These are phyloP conservation scores for Cryptococcus sp. DNA, from an alignment of 1,284 basidiomycete species.

Conservation along the genomic window DNA sequence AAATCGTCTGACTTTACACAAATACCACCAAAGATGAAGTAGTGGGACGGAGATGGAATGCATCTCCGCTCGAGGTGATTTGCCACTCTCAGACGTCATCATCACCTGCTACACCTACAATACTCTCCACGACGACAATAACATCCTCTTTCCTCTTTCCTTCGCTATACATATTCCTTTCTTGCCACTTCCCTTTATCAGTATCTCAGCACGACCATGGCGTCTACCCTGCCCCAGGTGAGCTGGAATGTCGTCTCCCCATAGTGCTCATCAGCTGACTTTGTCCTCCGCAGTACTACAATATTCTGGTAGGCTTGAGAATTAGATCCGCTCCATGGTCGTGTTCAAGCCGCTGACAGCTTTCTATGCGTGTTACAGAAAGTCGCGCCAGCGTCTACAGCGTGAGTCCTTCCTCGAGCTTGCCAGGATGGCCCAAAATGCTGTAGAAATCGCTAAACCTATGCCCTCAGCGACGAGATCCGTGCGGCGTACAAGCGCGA, in stretches of 20 bases:
- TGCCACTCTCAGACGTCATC: neutral
- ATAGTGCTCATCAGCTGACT: constrained; percentile 5
- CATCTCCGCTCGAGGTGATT: neutral
- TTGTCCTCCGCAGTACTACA: constrained; percentile 41
- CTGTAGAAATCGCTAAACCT: neutral
- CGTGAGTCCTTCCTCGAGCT: constrained; percentile 26
- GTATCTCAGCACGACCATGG: constrained; percentile 5
- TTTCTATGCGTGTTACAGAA: constrained; percentile 24
- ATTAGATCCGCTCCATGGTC: too few species aligned
- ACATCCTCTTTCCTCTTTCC: neutral
- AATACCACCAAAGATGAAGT: too few species aligned
- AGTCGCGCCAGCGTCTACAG: constrained; percentile 39
- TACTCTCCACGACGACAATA: neutral
- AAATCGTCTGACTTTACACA: too few species aligned
- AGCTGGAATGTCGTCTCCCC: neutral
- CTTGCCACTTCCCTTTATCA: neutral
- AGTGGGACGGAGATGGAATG: neutral
- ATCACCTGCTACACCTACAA: too few species aligned
- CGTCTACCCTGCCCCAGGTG: constrained; percentile 35
- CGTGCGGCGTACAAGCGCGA: constrained; percentile 52
- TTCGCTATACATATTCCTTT: neutral
- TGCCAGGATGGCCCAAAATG: neutral
- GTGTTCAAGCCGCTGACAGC: neutral
- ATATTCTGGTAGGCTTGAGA: constrained; percentile 39
- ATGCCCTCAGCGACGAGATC: constrained; percentile 46